Base-by-base conservation (phyloP, 306 rosid species). In the Cicer arietinum region DNA sequence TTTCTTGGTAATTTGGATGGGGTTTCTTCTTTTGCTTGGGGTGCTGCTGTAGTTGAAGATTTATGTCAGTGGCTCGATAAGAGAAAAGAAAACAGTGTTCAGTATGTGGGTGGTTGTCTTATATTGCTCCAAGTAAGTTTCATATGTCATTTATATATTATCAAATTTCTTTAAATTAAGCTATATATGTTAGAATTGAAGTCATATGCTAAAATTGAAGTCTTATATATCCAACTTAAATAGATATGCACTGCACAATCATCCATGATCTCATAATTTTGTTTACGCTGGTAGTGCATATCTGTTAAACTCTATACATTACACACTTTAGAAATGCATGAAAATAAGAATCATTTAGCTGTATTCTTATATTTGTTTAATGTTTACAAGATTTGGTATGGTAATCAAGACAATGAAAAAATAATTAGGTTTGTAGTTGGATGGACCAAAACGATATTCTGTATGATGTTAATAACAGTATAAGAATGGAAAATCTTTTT, bases 81-180 rank as follows among this genome's bases (percentile, higher is more conserved):
- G 82, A 81, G 88, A 65, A 85, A 85, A 57, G 79, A 81, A 52
- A 57, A 71, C 56, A 85, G 82, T 71, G 88, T 85, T 74, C 77
- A 75, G 56, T 78, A 71, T 71, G 84, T 85, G 17, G 88, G 84
- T 52, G 88, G 88, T 66, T 85, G 88, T 75, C 88, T 85, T 59
- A 64, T 75, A 37, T 81, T 85, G 79, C 88, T 85, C 48, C 88
- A 85, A 79, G 88, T 85, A 82, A 58, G 85, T 81, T 59, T 59
- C 11, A 6, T 58, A 25, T 5, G 17, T 30, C 65, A 6, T 59
- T 30, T 42, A 58, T 43, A 7, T 51, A 51, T 51, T 51, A 6
- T 14, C 56, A 14, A 1, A 43, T 43, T 0, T 43, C 37, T 3
- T 30, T 30, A 30, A 4, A 30, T 30, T 5, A 30, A 30, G 5